A percentile compares a stretch with the other conserved stretches of the same genome.
phyloP scores from a whole-genome alignment of 2,329 filamentous ascomycete species.

The Exserohilum rostratum region DNA sequence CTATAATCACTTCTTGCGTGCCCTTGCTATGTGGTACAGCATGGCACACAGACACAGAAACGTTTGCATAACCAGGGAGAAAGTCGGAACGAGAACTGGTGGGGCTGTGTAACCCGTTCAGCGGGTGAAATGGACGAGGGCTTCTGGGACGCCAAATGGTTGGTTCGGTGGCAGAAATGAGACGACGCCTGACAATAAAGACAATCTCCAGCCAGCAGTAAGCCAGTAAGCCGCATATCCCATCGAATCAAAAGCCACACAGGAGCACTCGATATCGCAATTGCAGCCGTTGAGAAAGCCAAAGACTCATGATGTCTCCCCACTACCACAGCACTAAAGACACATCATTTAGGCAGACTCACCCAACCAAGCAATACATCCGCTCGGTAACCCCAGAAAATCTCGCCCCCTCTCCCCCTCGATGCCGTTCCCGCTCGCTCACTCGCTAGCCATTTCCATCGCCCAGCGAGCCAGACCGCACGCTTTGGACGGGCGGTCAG shows the following conservation, averaged over 20 bases:
- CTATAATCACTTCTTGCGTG: background rate
- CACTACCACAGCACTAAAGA: background rate
- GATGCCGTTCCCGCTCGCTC: too few relatives aligned
- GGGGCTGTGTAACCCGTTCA: background rate
- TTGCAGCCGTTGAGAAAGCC: background rate
- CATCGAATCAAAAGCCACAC: background rate
- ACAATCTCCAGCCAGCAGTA: background rate
- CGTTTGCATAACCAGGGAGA: background rate
- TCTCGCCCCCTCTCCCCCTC: too few relatives aligned
- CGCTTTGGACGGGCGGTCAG: background rate
- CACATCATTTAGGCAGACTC: background rate
- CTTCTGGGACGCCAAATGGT: background rate
- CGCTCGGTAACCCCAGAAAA: background rate
- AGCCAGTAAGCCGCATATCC: background rate
- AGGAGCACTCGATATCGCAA: background rate
- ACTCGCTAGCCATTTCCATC: background rate
- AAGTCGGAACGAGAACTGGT: background rate
- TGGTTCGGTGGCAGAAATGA: background rate
- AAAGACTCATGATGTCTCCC: background rate
- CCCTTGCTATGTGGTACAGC: too few relatives aligned
- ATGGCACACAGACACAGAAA: too few relatives aligned
- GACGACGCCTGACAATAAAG: background rate
- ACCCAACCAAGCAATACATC: too few relatives aligned
- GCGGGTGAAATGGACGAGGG: background rate
- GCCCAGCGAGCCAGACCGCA: background rate